phyloP scores from a whole-genome alignment of 164 flowering plant genomes.

The Magnolia sinica region DNA sequence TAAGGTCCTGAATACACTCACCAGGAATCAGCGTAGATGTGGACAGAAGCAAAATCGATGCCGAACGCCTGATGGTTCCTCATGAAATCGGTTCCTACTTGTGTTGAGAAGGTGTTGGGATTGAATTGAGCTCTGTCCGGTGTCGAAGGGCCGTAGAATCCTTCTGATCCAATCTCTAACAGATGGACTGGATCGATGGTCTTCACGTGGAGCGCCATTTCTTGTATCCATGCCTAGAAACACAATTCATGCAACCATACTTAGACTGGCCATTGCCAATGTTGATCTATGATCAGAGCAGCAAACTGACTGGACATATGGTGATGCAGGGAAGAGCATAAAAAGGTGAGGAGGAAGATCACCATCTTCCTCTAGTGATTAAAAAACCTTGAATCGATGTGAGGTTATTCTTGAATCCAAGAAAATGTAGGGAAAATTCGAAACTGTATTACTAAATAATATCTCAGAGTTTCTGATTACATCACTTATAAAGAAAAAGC shows the following conservation, averaged over 20 bases:
- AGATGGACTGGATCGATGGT: conserved; percentile 73
- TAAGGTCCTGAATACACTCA: conserved; percentile 21
- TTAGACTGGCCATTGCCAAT: not conserved
- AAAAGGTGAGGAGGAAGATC: too few species aligned
- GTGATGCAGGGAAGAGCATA: too few species aligned
- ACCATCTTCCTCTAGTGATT: too few species aligned
- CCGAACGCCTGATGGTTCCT: conserved; percentile 75
- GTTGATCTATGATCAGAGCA: not conserved
- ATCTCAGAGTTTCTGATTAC: too few species aligned
- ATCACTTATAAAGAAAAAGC: too few species aligned
- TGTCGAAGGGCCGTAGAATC: conserved; percentile 84
- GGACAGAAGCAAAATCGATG: conserved; percentile 89
- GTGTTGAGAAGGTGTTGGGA: conserved; percentile 67
- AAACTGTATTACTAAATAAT: too few species aligned
- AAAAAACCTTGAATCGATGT: too few species aligned
- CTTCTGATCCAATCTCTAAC: conserved; percentile 81
- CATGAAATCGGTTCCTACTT: conserved; percentile 89
- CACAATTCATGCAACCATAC: not conserved
- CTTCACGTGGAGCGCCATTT: conserved; percentile 79
- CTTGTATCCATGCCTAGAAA: conserved; percentile 70
- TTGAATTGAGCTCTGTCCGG: conserved; percentile 59
- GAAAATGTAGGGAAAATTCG: too few species aligned
- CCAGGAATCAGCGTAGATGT: conserved; percentile 85
- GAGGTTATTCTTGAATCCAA: too few species aligned
- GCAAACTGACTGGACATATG: too few species aligned